Evolutionary conservation across 768 basidiomycete species (phyloP), one percentile per base, ranked within the genome.

Genomic region (Pleurotus sapidus): DNA sequence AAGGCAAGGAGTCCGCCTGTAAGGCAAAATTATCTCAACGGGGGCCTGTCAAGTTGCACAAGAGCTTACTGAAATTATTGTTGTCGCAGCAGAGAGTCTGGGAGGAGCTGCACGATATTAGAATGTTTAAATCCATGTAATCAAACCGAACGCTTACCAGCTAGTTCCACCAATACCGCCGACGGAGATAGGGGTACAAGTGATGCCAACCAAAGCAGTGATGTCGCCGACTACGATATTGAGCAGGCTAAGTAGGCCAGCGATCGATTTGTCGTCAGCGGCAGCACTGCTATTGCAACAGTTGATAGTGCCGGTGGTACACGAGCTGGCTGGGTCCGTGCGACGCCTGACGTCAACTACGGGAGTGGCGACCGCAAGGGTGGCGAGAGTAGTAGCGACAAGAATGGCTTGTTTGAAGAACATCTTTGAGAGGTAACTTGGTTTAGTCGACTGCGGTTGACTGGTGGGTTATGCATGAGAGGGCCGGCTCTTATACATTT

Each of bases 1-100:
- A 68, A 64, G 9, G 63, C 61, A 63, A 70, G 60, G 55, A 72
- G 15, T 17, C 70, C 68, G 12, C 45, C 65, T 67, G 25, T 40
- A 25, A 42, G 34, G 24, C 8, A 4, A n/a, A 24, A 2, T 4
- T 11, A 34, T 12, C 12, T 14, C 12, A 49, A 20, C 39, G 20
- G 5, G 42, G 20, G 8, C 6, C 5, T 14, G 17, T 23, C 3
- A 5, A 60, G 66, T 46, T 50, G 67, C 64, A 39, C 64, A 14
- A 14, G 42, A 17, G 5, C 3, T 43, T 45, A 45, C 42, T 3
- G n/a, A 45, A 69, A 40, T 59, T 24, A 48, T 65, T 62, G 57
- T 69, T 62, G 14, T 58, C 25, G 61, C 68, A 69, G 61, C 68
- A 68, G 55, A 69, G 64, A 11, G 68, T 64, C 53, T 63, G 60